These are phyloP conservation scores for Arxiozyma slooffiae DNA, from an alignment of 1,139 yeast species.

Conservation along the genomic window DNA sequence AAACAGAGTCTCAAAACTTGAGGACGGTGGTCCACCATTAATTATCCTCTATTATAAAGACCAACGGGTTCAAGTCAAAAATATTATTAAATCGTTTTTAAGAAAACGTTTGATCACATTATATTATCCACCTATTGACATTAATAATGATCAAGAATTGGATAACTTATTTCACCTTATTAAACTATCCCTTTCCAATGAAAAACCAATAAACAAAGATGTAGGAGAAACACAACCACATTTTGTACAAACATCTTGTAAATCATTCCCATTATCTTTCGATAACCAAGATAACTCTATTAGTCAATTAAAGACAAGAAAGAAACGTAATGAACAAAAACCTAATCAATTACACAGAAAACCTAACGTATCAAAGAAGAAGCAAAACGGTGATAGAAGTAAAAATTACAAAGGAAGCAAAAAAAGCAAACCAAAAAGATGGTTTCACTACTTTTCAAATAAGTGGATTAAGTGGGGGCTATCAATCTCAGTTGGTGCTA, in stretches of 20 bases:
- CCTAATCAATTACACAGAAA: slow-evolving; percentile 6
- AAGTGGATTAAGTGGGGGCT: slow-evolving; percentile 26
- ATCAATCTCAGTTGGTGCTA: slow-evolving; percentile 26
- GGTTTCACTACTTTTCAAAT: slow-evolving; percentile 5
- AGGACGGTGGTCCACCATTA: slow-evolving; percentile 14
- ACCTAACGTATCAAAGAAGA: background rate
- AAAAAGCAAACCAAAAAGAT: background rate
- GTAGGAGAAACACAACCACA: background rate
- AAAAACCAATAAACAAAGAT: background rate
- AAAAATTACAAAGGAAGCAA: no score
- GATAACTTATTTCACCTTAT: slow-evolving; percentile 13
- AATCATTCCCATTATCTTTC: slow-evolving; percentile 7
- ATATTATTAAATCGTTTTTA: slow-evolving; percentile 17
- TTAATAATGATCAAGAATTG: slow-evolving; percentile 18
- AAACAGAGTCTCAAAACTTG: slow-evolving; percentile 16
- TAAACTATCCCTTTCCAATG: slow-evolving; percentile 7
- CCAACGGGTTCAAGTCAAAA: slow-evolving; percentile 21
- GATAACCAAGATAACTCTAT: slow-evolving; percentile 1
- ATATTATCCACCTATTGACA: slow-evolving; percentile 21
- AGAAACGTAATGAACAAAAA: slow-evolving; percentile 6
- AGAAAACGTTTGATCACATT: slow-evolving; percentile 16
- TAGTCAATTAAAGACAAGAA: background rate
- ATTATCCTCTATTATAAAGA: slow-evolving; percentile 24
- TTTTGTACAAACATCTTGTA: background rate
- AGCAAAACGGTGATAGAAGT: no score